These are phyloP conservation scores for Nannochloris sp. DNA, from an alignment of 139 green algal species.

Conservation along the genomic window DNA sequence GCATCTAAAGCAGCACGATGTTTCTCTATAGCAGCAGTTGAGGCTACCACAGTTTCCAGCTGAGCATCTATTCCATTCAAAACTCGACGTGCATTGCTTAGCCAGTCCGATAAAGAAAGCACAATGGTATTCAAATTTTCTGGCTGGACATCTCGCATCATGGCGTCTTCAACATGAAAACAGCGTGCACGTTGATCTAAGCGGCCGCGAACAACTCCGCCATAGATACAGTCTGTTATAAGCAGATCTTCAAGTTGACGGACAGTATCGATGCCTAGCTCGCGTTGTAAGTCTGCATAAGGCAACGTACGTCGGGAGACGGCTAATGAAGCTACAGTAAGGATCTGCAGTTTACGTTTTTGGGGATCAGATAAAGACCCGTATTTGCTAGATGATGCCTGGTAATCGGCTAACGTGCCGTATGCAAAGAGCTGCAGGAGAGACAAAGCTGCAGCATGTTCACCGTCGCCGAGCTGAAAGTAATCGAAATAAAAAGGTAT, in stretches of 20 bases:
- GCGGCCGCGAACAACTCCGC: slow-evolving; percentile 55
- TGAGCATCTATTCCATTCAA: slow-evolving; percentile 4
- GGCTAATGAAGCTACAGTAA: slow-evolving; percentile 44
- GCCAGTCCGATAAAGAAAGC: slow-evolving; percentile 41
- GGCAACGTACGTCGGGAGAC: slow-evolving; percentile 35
- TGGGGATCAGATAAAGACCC: slow-evolving; percentile 41
- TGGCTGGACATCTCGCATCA: slow-evolving; percentile 49
- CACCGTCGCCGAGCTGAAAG: background rate
- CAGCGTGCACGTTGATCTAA: slow-evolving; percentile 61
- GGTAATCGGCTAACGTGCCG: slow-evolving; percentile 74
- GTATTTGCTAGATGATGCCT: slow-evolving; percentile 7
- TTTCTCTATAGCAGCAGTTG: too few species aligned
- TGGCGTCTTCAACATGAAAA: slow-evolving; percentile 46
- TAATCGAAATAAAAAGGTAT: too few species aligned
- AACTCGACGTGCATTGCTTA: slow-evolving; percentile 20
- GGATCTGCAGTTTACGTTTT: slow-evolving; percentile 74
- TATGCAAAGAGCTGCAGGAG: slow-evolving; percentile 79
- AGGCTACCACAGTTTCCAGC: background rate
- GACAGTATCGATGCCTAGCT: slow-evolving; percentile 60
- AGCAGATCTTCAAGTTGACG: slow-evolving; percentile 86
- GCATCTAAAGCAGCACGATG: too few species aligned
- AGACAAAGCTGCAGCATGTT: background rate
- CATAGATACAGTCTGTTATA: slow-evolving; percentile 88
- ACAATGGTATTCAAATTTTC: slow-evolving; percentile 37
- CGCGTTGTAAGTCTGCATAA: slow-evolving; percentile 54